phyloP scores from a whole-genome alignment of 2,329 filamentous ascomycete species.

The Clarireedia hainanense region DNA sequence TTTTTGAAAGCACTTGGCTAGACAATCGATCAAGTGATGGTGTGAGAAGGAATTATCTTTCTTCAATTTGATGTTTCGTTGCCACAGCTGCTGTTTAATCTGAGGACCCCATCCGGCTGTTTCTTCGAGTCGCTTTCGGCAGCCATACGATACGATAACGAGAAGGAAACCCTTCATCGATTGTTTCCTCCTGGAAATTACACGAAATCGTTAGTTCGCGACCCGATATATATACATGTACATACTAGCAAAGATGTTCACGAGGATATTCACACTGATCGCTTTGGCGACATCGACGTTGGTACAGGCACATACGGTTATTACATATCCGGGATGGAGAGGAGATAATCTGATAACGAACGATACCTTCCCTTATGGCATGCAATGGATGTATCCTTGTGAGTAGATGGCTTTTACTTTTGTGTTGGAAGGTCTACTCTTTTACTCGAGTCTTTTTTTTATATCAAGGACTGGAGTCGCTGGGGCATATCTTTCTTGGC shows the following conservation, averaged over 20 bases:
- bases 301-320: constrained; percentile 35
- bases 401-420: constrained; percentile 17
- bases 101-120: background rate
- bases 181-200: background rate
- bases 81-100: background rate
- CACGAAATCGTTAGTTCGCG: background rate
- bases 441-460: background rate
- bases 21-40: background rate
- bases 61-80: background rate
- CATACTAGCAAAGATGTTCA: background rate
- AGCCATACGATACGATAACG: no score
- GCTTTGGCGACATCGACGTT: background rate
- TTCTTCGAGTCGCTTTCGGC: no score
- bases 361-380: constrained; percentile 30
- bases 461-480: background rate
- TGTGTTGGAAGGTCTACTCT: background rate
- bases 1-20: background rate
- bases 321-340: constrained; percentile 34
- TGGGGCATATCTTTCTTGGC: background rate
- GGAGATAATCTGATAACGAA: constrained; percentile 33
- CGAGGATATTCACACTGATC: background rate
- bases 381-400: constrained; percentile 34
- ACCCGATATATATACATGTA: background rate
- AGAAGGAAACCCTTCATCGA: background rate
- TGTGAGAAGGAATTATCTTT: background rate